Percentiles rank a stretch among this genome's conserved stretches.
Conservation (phyloP, 306 rosid genomes). For the Fragaria ananassa region DNA sequence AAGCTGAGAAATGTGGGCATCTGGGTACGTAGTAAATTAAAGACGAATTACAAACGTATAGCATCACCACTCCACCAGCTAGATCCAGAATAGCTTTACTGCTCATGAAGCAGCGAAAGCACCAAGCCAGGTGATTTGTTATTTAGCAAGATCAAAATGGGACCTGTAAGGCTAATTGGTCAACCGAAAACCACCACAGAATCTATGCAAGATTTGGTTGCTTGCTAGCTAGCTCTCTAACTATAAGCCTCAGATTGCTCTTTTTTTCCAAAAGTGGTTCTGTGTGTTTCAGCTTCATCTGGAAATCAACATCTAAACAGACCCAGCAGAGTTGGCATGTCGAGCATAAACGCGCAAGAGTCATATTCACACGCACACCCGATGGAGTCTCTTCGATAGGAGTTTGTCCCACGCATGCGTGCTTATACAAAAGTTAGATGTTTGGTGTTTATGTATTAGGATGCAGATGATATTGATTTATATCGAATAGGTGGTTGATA, state of each 20-base stretch:
- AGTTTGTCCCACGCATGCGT: slow-evolving; percentile 14
- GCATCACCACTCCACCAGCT: neutral
- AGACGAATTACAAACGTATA: neutral
- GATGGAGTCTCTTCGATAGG: slow-evolving; percentile 1
- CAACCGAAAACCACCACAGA: slow-evolving; percentile 21
- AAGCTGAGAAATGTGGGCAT: neutral
- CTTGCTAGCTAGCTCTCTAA: neutral
- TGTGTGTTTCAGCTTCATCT: slow-evolving; percentile 35
- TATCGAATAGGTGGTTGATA: neutral
- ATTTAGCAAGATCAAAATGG: neutral
- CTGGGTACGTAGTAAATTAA: neutral
- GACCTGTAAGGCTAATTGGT: neutral
- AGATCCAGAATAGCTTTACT: neutral
- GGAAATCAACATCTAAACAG: slow-evolving; percentile 39
- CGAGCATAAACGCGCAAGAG: slow-evolving; percentile 33
- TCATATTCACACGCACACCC: slow-evolving; percentile 24
- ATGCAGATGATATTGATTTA: neutral
- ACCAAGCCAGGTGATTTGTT: neutral
- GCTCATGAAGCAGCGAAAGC: neutral
- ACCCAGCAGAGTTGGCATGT: slow-evolving; percentile 25
- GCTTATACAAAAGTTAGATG: neutral
- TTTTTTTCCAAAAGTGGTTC: neutral
- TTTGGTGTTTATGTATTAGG: neutral
- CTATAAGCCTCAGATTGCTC: slow-evolving; percentile 11
- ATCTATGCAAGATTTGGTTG: slow-evolving; percentile 8